phyloP scores from a whole-genome alignment of 177 flowering plant species.

The Telopea speciosissima region DNA sequence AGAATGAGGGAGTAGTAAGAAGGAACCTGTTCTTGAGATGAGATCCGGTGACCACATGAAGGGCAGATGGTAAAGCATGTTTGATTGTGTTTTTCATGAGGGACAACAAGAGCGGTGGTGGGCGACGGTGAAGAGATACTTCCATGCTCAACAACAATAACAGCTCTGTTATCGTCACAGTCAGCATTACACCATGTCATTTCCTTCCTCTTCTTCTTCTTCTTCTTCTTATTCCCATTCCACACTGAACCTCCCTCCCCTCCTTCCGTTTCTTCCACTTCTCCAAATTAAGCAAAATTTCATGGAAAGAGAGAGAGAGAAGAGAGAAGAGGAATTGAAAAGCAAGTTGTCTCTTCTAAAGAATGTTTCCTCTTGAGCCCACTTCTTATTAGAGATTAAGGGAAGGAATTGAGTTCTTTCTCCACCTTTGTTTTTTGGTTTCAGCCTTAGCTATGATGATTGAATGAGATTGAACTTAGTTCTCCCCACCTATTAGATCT shows the following conservation, averaged over 20 bases:
- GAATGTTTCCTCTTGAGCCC: neutral
- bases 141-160: constrained; percentile 3
- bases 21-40: constrained; percentile 26
- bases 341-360: neutral
- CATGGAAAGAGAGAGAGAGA: neutral
- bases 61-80: constrained; percentile 23
- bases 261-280: neutral
- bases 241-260: constrained; percentile 10
- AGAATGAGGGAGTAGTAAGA: no score
- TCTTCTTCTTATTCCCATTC: constrained; percentile 32
- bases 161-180: constrained; percentile 13
- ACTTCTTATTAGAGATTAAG: neutral
- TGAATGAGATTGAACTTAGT: neutral
- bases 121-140: constrained; percentile 14
- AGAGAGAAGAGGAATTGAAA: neutral
- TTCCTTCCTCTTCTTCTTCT: constrained; percentile 7
- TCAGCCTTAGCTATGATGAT: neutral
- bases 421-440: constrained; percentile 13
- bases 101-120: neutral
- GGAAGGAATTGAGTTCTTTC: constrained; percentile 3
- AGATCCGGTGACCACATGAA: constrained; percentile 39
- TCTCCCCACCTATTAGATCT: neutral
- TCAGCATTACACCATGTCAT: constrained; percentile 47
- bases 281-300: neutral
- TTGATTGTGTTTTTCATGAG: constrained; percentile 6